Base-by-base conservation (phyloP, 2,329 filamentous ascomycete genomes). In the Fusarium setosum region DNA sequence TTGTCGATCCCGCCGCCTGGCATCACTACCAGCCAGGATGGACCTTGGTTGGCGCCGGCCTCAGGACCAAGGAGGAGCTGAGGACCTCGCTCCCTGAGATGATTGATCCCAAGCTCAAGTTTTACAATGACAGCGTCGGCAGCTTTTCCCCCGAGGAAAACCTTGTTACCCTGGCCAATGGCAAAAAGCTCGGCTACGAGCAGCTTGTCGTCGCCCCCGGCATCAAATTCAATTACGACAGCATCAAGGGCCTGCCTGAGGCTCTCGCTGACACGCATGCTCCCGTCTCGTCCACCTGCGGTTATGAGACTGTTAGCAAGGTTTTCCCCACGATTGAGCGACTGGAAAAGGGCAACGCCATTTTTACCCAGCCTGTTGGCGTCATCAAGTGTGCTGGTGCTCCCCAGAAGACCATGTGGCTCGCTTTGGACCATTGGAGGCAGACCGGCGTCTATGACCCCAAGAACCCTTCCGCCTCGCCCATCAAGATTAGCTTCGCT, bases 21-120 rank as follows among this genome's bases (percentile, higher is more conserved):
- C 88, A 91, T 72, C 82, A 91, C 77, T 91, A 90, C 73, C 89
- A 91, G 74, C 88, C 89, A 1, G 89, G 89, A 53, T 91, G 88
- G 88, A 91, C 89, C 3, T 80, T 91, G 1, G 89, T 91, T 3
- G 89, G 88, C 40, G 88, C 86, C 35, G 89, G 89, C 4, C 80
- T 91, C 35, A 90, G 90, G 75, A 83, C 80, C 44, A 88, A 88
- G 72, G 79, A 89, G 63, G 83, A 89, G 21, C 76, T 91, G 56
- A 82, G 83, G 44, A 75, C 78, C 56, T 84, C 83, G 1, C 72
- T 90, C 35, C 69, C 77, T 5, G 77, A 76, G 45, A 72, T 91
- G 47, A 75, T 91, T 8, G 83, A 90, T 67, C 74, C 84, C n/a
- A 88, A 88, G 70, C 75, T 91, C 62, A 85, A 85, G 69, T 83